These are phyloP conservation scores for Chlorella ohadii DNA, from an alignment of 139 green algal genomes.

Conservation along the genomic window DNA sequence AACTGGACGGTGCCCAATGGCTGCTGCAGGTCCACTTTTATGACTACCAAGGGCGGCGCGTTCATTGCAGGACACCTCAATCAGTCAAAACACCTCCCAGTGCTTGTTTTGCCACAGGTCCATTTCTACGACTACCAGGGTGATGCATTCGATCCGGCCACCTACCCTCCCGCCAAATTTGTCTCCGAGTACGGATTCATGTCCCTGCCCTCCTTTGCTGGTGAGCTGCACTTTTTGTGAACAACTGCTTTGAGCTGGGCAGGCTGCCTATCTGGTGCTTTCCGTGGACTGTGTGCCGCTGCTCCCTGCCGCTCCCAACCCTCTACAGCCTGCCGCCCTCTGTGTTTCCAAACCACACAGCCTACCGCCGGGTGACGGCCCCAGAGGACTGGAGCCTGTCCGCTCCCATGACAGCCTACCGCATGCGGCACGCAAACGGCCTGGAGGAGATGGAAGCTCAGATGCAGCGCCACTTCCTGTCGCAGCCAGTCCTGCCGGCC, in stretches of 20 bases:
- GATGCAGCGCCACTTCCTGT: conserved; percentile 65
- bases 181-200: conserved; percentile 74
- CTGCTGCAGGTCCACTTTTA: conserved; percentile 78
- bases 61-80: too few relatives aligned
- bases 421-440: conserved; percentile 76
- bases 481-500: too few relatives aligned
- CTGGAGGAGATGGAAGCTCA: conserved; percentile 66
- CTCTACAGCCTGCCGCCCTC: too few relatives aligned
- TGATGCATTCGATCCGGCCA: conserved; percentile 53
- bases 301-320: too few relatives aligned
- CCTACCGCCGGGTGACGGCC: conserved; percentile 37
- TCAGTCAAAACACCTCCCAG: too few relatives aligned
- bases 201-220: conserved; percentile 60
- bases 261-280: neutral
- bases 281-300: neutral
- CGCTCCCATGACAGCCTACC: conserved; percentile 55
- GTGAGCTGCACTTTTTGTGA: too few relatives aligned
- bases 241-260: too few relatives aligned
- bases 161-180: conserved; percentile 69
- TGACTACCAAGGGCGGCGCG: conserved; percentile 63
- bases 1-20: too few relatives aligned
- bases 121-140: too few relatives aligned
- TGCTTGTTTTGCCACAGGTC: too few relatives aligned
- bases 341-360: too few relatives aligned
- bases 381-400: conserved; percentile 51